These are phyloP conservation scores for Monosporozyma siamensis DNA, from an alignment of 805 yeast genomes.

Conservation along the genomic window DNA sequence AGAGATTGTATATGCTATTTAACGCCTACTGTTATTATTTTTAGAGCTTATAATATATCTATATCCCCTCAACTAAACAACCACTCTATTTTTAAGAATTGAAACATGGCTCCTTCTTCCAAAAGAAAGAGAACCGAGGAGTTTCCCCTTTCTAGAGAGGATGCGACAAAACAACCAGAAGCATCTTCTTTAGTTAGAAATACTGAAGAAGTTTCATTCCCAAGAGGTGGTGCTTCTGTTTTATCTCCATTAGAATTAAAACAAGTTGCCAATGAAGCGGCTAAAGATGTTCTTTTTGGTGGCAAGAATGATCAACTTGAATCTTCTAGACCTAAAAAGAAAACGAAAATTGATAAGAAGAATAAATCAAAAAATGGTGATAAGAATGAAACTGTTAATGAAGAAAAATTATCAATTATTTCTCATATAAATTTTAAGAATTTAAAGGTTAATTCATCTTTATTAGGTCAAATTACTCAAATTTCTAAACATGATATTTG, in stretches of 20 bases:
- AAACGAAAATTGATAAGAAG: slow-evolving; percentile 28
- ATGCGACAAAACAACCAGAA: slow-evolving; percentile 32
- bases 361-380: slow-evolving; percentile 13
- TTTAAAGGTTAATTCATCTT: slow-evolving; percentile 58
- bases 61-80: not conserved
- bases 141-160: slow-evolving; percentile 35
- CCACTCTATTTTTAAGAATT: not conserved
- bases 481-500: slow-evolving; percentile 56
- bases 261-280: slow-evolving; percentile 87
- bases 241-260: slow-evolving; percentile 85
- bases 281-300: slow-evolving; percentile 73
- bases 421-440: slow-evolving; percentile 56
- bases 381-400: slow-evolving; percentile 27
- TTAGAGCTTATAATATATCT: not conserved
- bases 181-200: slow-evolving; percentile 31
- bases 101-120: slow-evolving; percentile 17
- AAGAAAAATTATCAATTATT: slow-evolving; percentile 35
- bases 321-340: slow-evolving; percentile 34
- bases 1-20: too few species aligned
- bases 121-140: slow-evolving; percentile 45
- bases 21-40: too few species aligned
- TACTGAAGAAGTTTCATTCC: slow-evolving; percentile 47
- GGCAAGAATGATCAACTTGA: slow-evolving; percentile 11
- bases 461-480: slow-evolving; percentile 65
- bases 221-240: slow-evolving; percentile 90